Evolutionary conservation across 176 grass and related monocot species (phyloP), one percentile per base, ranked within the genome.

Genomic region (Cenchrus americanus): DNA sequence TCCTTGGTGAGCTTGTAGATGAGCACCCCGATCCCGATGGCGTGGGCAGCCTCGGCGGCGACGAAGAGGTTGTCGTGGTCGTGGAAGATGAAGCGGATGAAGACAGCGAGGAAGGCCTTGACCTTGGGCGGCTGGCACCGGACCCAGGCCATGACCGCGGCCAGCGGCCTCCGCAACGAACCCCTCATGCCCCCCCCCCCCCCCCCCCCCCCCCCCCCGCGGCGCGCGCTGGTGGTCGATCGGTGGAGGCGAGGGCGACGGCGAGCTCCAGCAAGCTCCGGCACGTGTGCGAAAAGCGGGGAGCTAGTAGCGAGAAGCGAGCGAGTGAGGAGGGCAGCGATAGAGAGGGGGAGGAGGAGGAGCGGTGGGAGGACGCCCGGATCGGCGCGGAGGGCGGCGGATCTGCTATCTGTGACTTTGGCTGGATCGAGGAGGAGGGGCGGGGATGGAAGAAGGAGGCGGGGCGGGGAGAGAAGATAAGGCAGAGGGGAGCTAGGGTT

Each of bases 1-100:
- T 99, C 96, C 86, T 99, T 99, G 62, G 89, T 99, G 75, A 99
- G 93, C 87, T 99, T 99, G 81, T 99, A 99, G 78, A 99, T 87
- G 66, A 99, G 91, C 69, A 99, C 89, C 40, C 26, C 87, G 84
- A 99, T 90, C 41, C 96, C 93, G 55, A 96, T 34, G 5, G 91
- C 89, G 69, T 99, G 96, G 26, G 82, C 96, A 18, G 96, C 93
- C 93, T 99, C 96, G 17, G 96, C 87, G 61, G 93, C 96, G 50
- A 92, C 91, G 87, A 99, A 99, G 51, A 99, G 86, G 86, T 99
- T 99, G 85, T 99, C 93, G 84, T 99, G 96, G 89, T 99, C 96
- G 83, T 99, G 91, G 44, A 99, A 91, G 83, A 99, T 90, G 82
- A 96, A 96, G 70, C 96, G 91, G 86, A 99, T 92, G 81, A 92